Conservation (phyloP, 129 eudicot species). For the Tagetes patula region DNA sequence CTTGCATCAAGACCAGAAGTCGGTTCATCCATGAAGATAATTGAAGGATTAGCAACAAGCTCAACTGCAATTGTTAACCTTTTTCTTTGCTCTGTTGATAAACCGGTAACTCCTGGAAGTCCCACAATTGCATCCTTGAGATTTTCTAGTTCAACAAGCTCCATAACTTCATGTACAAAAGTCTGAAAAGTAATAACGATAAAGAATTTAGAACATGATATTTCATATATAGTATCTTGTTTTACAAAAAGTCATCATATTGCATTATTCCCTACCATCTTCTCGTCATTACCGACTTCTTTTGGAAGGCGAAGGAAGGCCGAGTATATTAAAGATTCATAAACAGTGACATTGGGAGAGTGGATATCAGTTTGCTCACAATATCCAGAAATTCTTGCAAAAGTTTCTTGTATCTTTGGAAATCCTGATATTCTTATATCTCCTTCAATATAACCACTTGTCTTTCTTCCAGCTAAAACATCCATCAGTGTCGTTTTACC, state of each 20-base stretch:
- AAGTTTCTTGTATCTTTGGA: slow-evolving; percentile 75
- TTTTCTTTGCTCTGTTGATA: slow-evolving; percentile 36
- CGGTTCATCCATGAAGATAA: slow-evolving; percentile 37
- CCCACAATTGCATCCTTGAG: slow-evolving; percentile 30
- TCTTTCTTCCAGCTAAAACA: slow-evolving; percentile 82
- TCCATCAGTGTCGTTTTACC: slow-evolving; percentile 94
- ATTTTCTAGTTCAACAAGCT: slow-evolving; percentile 33
- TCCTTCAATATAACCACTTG: slow-evolving; percentile 75
- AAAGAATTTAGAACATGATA: no score
- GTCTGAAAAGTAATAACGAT: not conserved
- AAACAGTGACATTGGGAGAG: slow-evolving; percentile 80
- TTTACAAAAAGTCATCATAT: no score
- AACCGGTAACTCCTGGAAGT: slow-evolving; percentile 35
- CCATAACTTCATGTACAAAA: slow-evolving; percentile 35
- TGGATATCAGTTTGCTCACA: slow-evolving; percentile 87
- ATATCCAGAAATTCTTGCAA: slow-evolving; percentile 83
- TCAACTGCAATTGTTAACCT: slow-evolving; percentile 36
- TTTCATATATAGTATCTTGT: no score
- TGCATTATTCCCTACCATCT: no score
- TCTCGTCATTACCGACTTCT: slow-evolving; percentile 19
- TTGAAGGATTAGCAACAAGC: slow-evolving; percentile 37
- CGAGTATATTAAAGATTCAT: slow-evolving; percentile 69
- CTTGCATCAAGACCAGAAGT: slow-evolving; percentile 40
- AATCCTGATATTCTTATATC: slow-evolving; percentile 63
- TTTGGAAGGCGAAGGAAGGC: slow-evolving; percentile 68